phyloP scores from a whole-genome alignment of 257 asterid species.

The Paraleonurus japonicus region DNA sequence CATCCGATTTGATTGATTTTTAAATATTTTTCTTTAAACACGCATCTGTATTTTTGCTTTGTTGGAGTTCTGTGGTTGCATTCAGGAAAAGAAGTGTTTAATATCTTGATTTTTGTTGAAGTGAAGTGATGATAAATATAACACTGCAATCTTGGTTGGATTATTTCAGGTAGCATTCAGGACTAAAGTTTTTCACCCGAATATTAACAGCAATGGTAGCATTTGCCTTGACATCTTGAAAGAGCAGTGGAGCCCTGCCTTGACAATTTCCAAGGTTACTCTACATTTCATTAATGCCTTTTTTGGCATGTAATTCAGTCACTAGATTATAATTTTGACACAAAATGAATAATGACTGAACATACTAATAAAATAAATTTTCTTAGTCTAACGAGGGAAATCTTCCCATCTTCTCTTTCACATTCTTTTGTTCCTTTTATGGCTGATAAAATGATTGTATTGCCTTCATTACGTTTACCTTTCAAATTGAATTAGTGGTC shows the following conservation, averaged over 20 bases:
- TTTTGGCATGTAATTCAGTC: not conserved
- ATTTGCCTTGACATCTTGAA: constrained; percentile 80
- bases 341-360: not conserved
- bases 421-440: not conserved
- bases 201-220: constrained; percentile 76
- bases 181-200: constrained; percentile 78
- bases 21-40: not conserved
- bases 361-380: not conserved
- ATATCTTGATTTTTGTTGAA: not conserved
- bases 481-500: not conserved
- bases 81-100: not conserved
- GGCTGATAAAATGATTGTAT: not conserved
- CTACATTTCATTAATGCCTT: constrained; percentile 1
- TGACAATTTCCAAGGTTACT: constrained; percentile 72
- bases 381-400: not conserved
- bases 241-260: constrained; percentile 90
- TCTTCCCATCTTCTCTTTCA: not conserved
- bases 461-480: not conserved
- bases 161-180: constrained; percentile 67
- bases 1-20: not conserved
- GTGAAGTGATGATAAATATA: not conserved
- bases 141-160: constrained; percentile 13
- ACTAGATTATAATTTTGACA: not conserved
- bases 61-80: not conserved
- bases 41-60: not conserved